Base-by-base conservation (phyloP, 495 filamentous ascomycete species). In the Hyaloscypha bicolor region DNA sequence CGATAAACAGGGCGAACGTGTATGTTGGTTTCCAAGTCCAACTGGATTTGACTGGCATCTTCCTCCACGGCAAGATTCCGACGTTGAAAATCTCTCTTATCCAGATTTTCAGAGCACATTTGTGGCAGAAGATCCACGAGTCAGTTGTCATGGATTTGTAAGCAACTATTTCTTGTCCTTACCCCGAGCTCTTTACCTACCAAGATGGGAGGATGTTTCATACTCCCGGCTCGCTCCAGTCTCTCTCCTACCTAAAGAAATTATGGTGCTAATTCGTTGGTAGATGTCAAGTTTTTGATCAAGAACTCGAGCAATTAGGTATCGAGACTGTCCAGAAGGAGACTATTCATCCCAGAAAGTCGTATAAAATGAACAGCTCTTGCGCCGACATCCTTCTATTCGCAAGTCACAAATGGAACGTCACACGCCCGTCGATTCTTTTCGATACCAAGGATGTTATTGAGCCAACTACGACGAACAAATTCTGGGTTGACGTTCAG, bases 51-150 rank as follows among this genome's bases (percentile, higher is more conserved):
- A 99, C 96, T 21, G 96, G 96, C 77, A 99, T 99, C 72, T 99
- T 99, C 87, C 86, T 99, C 72, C 96, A 99, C 83, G 96, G 96
- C 71, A 99, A 99, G 79, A 99, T 99, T 74, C 96, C 96, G 4
- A 99, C 96, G 0, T 77, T 99, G 60, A 99, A 99, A 84, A 99
- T 99, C 66, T 97, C 93, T 2, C 80, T 99, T 62, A 99, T 99
- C 71, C 96, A 99, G 79, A 99, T 99, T 70, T 99, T 99, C 91
- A 91, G 96, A 73, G 96, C 96, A 60, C 96, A 99, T 86, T 89
- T 99, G 84, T 99, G 96, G 96, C 96, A 99, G 78, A 99, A 99
- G 84, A 98, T 99, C 60, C 96, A 99, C 79, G 96, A 99, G 78
- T 96, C 93, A 30, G 95, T 99, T 9, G 94, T 97, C 33, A 99